A percentile compares a stretch with the other conserved stretches of the same genome.
These are phyloP conservation scores for Aureobasidium sp. DNA, from an alignment of 2,329 filamentous ascomycete species.

Conservation along the genomic window DNA sequence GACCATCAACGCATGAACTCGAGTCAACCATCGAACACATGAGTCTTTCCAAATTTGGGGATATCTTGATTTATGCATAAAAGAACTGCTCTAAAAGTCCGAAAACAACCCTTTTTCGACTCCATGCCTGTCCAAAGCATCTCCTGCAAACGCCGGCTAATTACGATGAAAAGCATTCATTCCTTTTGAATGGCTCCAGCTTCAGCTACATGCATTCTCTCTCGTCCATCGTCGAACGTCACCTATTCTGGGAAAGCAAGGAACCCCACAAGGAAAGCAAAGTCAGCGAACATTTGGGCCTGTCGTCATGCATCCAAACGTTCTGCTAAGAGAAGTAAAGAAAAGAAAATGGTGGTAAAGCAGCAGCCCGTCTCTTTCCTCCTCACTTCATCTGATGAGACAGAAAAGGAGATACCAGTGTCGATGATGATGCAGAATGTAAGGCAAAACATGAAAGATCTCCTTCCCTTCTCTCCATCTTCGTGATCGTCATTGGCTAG, in stretches of 20 bases:
- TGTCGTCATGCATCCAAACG: constrained; percentile 4
- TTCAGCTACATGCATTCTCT: background rate
- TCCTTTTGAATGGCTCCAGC: background rate
- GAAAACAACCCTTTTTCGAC: background rate
- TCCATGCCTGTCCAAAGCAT: constrained; percentile 5
- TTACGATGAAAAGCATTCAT: background rate
- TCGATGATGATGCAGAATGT: background rate
- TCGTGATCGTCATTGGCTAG: background rate
- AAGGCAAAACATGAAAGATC: constrained; percentile 1
- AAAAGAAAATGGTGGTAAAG: background rate
- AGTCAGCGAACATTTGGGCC: background rate
- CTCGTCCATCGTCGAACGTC: background rate
- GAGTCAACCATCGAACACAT: background rate
- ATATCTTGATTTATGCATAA: background rate
- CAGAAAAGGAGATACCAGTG: background rate
- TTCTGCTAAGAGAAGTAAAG: background rate
- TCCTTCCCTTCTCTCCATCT: background rate
- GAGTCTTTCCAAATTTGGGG: background rate
- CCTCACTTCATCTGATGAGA: background rate
- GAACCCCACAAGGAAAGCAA: background rate
- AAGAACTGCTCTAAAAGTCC: background rate
- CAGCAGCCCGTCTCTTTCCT: background rate
- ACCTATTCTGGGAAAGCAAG: background rate
- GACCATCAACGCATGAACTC: background rate
- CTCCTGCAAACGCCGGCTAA: background rate